Evolutionary conservation across 2,329 filamentous ascomycete species (phyloP), one percentile per base, ranked within the genome.

Genomic region (Monilinia fructigena): DNA sequence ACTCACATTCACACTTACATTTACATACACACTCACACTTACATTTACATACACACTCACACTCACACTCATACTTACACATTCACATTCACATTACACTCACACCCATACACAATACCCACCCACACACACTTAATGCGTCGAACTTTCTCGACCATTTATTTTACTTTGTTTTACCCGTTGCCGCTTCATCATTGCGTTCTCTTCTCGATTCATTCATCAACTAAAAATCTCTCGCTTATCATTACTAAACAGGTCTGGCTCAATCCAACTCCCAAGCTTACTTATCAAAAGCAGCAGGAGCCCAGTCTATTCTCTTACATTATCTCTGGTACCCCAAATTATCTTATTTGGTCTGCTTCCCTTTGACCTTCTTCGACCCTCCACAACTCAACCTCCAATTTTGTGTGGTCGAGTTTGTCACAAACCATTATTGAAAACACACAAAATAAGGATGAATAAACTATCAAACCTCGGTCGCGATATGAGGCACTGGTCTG

Each of bases 401-500:
- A 53, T 45, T 53, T 53, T 61, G 55, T 50, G 50, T 61, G 63
- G 63, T 61, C 48, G 40, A 66, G 55, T 64, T 47, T 47, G 53
- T 61, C 55, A 42, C 54, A 38, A 60, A 53, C 35, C 31, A 26
- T 53, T 28, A 62, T 53, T 16, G 47, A 20, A 66, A 53, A 47
- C 28, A 61, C 48, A 64, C 47, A 66, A 35, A 35, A 66, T 12
- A 83, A 87, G 75, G 76, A 89, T 89, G 86, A 89, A 89, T 81
- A 89, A 89, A 80, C 79, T 89, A 79, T 85, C 85, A 78, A 88
- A 87, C 76, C 88, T 89, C 85, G 85, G 86, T 82, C 55, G 63
- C 78, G 88, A 87, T 76, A 88, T 89, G 86, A 85, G 86, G 82
- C 85, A 88, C 81, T 89, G 86, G 86, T 85, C 85, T 20, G 64